Conservation (phyloP, 2,329 filamentous ascomycete genomes). For the Coniella vitis region DNA sequence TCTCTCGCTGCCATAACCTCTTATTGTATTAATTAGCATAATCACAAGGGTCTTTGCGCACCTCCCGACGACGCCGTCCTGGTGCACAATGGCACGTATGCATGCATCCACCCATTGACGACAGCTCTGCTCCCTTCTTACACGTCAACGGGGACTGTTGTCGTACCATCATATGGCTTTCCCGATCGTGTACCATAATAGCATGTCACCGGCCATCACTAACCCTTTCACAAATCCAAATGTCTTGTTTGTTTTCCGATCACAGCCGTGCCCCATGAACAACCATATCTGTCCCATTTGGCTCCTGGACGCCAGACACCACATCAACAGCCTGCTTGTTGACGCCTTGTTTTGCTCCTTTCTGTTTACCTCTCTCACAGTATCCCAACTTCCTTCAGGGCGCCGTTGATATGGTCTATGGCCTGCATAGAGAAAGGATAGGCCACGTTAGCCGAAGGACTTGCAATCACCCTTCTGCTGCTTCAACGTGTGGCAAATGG, state of each 20-base stretch:
- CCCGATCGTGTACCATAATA: too few species aligned
- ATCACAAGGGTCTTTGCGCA: too few species aligned
- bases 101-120: too few species aligned
- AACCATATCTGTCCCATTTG: background rate
- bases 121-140: too few species aligned
- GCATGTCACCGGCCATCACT: too few species aligned
- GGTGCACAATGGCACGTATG: too few species aligned
- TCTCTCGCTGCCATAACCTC: too few species aligned
- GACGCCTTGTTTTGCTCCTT: background rate
- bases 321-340: background rate
- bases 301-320: conserved; percentile 6
- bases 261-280: too few species aligned
- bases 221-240: background rate
- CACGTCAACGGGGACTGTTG: too few species aligned
- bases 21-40: too few species aligned
- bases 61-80: too few species aligned
- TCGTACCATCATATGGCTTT: too few species aligned
- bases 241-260: background rate
- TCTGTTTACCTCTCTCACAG: conserved; percentile 1
- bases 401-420: conserved; percentile 34
- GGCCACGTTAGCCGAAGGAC: conserved; percentile 12
- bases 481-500: background rate
- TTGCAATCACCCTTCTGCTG: background rate
- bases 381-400: conserved; percentile 14
- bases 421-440: conserved; percentile 30